Percentiles rank a stretch among this genome's conserved stretches.
Conservation (phyloP, 202 grass and related monocot genomes). For the Schoenoplectus tabernaemontani region DNA sequence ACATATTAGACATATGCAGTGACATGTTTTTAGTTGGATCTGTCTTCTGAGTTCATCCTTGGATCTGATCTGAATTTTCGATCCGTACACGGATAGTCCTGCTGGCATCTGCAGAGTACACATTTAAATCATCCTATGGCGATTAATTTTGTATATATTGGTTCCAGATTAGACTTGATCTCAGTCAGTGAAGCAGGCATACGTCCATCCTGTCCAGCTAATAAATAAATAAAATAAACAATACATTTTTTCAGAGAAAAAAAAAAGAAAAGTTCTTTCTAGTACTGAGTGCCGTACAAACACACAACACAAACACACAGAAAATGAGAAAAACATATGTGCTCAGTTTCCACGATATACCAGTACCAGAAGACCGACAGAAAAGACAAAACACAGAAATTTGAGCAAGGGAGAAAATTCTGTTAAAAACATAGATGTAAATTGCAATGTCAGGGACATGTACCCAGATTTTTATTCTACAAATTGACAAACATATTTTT, state of each 20-base stretch:
- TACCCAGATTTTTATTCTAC: background rate
- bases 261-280: too few relatives aligned
- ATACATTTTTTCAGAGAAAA: too few relatives aligned
- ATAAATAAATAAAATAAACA: too few relatives aligned
- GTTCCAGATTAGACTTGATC: too few relatives aligned
- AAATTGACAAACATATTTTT: background rate
- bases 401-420: background rate
- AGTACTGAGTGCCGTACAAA: background rate
- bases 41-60: too few relatives aligned
- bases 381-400: too few relatives aligned
- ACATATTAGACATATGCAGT: too few relatives aligned
- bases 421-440: background rate
- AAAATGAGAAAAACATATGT: background rate
- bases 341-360: background rate
- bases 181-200: too few relatives aligned
- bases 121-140: background rate
- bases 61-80: background rate
- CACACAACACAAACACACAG: background rate
- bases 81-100: background rate
- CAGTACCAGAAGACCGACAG: too few relatives aligned
- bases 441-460: background rate
- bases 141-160: too few relatives aligned
- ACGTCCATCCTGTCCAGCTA: too few relatives aligned
- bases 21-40: too few relatives aligned
- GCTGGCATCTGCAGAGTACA: background rate